Percentiles rank a stretch among this genome's conserved stretches.
phyloP scores from a whole-genome alignment of 2,329 filamentous ascomycete genomes.

The Claviceps cyperi region DNA sequence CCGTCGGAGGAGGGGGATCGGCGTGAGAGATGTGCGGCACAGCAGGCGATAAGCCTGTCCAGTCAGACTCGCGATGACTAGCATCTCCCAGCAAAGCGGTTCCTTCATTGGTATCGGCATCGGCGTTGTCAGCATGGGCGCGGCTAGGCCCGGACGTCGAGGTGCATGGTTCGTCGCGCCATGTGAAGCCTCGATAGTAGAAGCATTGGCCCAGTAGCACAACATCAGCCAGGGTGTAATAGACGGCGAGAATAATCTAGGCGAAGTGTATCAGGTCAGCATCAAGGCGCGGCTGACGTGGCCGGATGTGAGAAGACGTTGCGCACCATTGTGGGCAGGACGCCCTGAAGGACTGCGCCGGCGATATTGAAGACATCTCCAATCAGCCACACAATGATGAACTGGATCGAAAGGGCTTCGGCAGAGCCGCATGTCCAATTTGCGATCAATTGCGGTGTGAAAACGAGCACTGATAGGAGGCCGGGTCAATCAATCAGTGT shows the following conservation, averaged over 20 bases:
- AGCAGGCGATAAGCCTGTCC: constrained; percentile 60
- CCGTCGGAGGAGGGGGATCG: constrained; percentile 33
- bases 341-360: constrained; percentile 79
- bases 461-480: constrained; percentile 57
- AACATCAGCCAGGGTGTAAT: constrained; percentile 84
- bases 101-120: constrained; percentile 32
- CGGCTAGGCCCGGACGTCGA: constrained; percentile 26
- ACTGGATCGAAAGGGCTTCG: constrained; percentile 79
- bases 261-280: background rate
- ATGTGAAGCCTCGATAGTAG: constrained; percentile 81
- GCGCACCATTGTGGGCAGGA: constrained; percentile 76
- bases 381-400: constrained; percentile 82
- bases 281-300: too few relatives aligned
- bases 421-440: constrained; percentile 78
- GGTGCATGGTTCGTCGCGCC: constrained; percentile 35
- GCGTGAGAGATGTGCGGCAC: constrained; percentile 53
- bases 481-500: background rate
- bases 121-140: constrained; percentile 9
- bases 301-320: background rate
- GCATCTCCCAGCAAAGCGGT: constrained; percentile 37
- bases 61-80: constrained; percentile 31
- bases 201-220: constrained; percentile 83
- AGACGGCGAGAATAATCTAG: constrained; percentile 75
- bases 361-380: constrained; percentile 96
- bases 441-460: constrained; percentile 91